Conservation (phyloP, 2,329 filamentous ascomycete genomes). For the Didymella glomerata region DNA sequence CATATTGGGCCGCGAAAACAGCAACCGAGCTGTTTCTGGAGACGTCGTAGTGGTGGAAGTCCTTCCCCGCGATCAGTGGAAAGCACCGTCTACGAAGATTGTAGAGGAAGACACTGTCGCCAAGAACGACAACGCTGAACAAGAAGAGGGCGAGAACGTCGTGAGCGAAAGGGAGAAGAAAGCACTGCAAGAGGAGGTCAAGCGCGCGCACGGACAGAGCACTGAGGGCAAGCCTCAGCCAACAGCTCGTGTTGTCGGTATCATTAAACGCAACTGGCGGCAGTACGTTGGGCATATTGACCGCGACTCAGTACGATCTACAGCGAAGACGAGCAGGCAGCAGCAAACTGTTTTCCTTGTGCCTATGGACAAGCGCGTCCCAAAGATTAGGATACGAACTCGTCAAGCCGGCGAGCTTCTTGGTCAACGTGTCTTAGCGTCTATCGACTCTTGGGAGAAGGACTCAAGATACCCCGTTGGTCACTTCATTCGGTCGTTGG, state of each 20-base stretch:
- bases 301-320: conserved; percentile 78
- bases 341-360: conserved; percentile 95
- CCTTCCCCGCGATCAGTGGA: conserved; percentile 94
- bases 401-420: conserved; percentile 87
- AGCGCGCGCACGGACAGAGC: conserved; percentile 78
- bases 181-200: conserved; percentile 90
- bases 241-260: conserved; percentile 88
- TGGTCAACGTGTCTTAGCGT: conserved; percentile 89
- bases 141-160: conserved; percentile 74
- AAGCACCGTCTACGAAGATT: conserved; percentile 92
- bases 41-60: conserved; percentile 94
- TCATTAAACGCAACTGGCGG: conserved; percentile 95
- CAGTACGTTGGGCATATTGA: conserved; percentile 98
- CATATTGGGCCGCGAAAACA: conserved; percentile 91
- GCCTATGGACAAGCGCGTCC: conserved; percentile 97
- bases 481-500: conserved; percentile 91
- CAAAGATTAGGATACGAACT: conserved; percentile 92
- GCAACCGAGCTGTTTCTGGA: conserved; percentile 91
- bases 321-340: conserved; percentile 77
- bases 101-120: conserved; percentile 93
- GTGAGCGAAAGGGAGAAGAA: conserved; percentile 87
- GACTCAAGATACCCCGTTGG: conserved; percentile 92
- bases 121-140: conserved; percentile 91
- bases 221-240: conserved; percentile 83
- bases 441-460: conserved; percentile 94